Evolutionary conservation across 441 rosid genomes (phyloP).

Genomic region (Sinapis alba): DNA sequence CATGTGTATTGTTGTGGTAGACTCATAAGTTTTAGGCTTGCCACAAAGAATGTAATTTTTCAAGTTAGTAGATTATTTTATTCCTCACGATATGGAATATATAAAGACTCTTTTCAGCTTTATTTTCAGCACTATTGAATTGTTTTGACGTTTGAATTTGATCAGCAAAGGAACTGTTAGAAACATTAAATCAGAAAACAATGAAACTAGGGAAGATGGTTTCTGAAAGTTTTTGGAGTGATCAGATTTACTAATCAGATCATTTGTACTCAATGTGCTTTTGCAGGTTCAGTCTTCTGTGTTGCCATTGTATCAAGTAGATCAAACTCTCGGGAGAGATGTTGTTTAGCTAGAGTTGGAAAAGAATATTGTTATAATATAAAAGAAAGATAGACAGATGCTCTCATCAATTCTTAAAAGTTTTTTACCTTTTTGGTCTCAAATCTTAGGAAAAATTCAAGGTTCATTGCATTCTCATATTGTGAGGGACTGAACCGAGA

Average conservation of each 20-base stretch:
- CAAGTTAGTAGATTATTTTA: background rate
- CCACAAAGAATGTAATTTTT: background rate
- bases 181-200: background rate
- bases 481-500: background rate
- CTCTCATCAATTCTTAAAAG: slow-evolving; percentile 32
- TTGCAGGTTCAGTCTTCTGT: slow-evolving; percentile 29
- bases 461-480: slow-evolving; percentile 14
- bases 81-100: too few species aligned
- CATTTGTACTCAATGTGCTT: background rate
- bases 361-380: slow-evolving; percentile 25
- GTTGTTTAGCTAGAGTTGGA: slow-evolving; percentile 20
- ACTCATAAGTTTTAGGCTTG: background rate
- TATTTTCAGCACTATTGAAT: background rate
- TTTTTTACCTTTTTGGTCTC: slow-evolving; percentile 27
- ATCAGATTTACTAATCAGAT: background rate
- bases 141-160: background rate
- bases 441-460: slow-evolving; percentile 19
- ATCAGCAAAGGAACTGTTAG: background rate
- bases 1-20: background rate
- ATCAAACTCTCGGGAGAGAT: slow-evolving; percentile 25
- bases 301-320: slow-evolving; percentile 36
- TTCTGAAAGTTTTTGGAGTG: background rate
- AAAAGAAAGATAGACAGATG: slow-evolving; percentile 29
- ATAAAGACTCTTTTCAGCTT: background rate
- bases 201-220: background rate